A percentile compares a stretch with the other conserved stretches of the same genome.
These are phyloP conservation scores for Hypoxylon crocopeplum DNA, from an alignment of 495 filamentous ascomycete species.

Conservation along the genomic window DNA sequence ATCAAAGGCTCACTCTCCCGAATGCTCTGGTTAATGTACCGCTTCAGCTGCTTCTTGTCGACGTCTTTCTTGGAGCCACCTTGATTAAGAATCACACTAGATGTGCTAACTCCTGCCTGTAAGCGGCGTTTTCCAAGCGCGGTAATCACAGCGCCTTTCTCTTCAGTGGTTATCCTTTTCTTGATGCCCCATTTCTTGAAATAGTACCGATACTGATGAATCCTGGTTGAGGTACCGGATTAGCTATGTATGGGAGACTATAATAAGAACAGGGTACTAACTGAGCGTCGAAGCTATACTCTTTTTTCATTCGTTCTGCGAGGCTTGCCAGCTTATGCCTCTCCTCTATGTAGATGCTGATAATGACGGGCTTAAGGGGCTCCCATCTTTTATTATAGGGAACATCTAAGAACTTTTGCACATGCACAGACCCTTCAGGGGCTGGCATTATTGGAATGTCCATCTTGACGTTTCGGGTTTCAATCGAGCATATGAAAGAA, in stretches of 20 bases:
- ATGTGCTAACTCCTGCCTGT: constrained; percentile 40
- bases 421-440: neutral
- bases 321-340: constrained; percentile 39
- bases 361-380: constrained; percentile 43
- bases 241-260: constrained; percentile 2
- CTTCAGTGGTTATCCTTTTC: constrained; percentile 38
- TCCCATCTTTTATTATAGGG: constrained; percentile 49
- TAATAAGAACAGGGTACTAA: constrained; percentile 29
- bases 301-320: constrained; percentile 38
- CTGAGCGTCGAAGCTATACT: constrained; percentile 46
- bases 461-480: neutral
- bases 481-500: neutral
- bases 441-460: neutral
- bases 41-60: constrained; percentile 44
- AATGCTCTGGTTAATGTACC: constrained; percentile 40
- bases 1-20: constrained; percentile 19
- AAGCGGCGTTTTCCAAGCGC: constrained; percentile 10
- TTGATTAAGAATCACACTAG: constrained; percentile 35
- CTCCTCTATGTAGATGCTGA: constrained; percentile 43
- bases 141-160: constrained; percentile 10
- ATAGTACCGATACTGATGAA: constrained; percentile 50
- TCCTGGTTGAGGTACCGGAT: constrained; percentile 31
- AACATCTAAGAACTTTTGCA: constrained; percentile 29
- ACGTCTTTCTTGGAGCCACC: constrained; percentile 28
- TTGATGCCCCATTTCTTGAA: constrained; percentile 52